These are phyloP conservation scores for Colletotrichum caudatum DNA, from an alignment of 2,329 filamentous ascomycete genomes.

Conservation along the genomic window DNA sequence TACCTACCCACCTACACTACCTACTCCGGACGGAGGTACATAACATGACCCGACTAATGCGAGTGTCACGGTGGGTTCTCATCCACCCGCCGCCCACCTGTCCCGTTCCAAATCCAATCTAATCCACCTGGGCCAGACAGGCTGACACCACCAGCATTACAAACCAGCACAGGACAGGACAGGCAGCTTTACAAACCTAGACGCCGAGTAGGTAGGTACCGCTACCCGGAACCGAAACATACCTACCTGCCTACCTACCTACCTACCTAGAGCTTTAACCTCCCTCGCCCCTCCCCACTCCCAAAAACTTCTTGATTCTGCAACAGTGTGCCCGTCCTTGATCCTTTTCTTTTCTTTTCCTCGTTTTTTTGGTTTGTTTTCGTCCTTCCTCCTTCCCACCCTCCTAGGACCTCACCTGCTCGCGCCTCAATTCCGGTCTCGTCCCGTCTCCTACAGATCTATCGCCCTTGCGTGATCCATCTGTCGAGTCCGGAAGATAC, in stretches of 20 bases:
- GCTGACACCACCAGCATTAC: background rate
- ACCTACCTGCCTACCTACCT: background rate
- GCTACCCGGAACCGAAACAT: conserved; percentile 14
- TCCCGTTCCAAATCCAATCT: background rate
- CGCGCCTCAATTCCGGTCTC: conserved; percentile 8
- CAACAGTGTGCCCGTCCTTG: conserved; percentile 7
- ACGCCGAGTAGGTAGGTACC: background rate
- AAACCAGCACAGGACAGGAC: background rate
- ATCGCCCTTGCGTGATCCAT: background rate
- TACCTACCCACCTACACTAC: no score
- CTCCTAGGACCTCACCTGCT: conserved; percentile 1
- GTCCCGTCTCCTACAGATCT: background rate
- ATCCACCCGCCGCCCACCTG: background rate
- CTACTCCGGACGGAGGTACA: no score
- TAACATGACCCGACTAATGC: conserved; percentile 4
- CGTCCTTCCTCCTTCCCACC: conserved; percentile 6
- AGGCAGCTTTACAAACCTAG: background rate
- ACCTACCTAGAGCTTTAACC: background rate
- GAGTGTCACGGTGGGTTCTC: conserved; percentile 7
- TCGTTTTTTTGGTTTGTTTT: conserved; percentile 1
- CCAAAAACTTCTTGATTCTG: conserved; percentile 27
- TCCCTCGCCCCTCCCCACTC: conserved; percentile 17
- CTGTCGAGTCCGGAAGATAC: background rate
- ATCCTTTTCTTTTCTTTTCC: background rate
- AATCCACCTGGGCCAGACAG: background rate